Base-by-base conservation (phyloP, 163 green algal species). In the Scenedesmus sp. region DNA sequence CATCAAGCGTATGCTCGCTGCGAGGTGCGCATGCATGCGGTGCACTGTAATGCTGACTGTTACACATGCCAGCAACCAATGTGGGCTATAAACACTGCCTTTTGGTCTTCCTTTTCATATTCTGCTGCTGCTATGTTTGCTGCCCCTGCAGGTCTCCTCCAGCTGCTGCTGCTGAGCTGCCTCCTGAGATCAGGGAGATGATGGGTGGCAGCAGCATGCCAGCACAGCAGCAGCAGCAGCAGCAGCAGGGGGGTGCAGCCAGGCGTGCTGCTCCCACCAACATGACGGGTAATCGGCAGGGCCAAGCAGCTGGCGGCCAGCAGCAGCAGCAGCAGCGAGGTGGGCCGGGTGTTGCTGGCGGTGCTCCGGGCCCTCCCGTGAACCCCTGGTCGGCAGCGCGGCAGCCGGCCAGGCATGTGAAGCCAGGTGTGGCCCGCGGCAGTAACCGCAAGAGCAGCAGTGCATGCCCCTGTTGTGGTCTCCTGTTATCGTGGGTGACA, bases 241-340 rank as follows among this genome's bases (percentile, higher is more conserved):
- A 59, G 35, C 42, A n/a, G n/a, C n/a, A n/a, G n/a, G n/a, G n/a
- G n/a, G n/a, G 40, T 56, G 40, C 37, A 18, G 6, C 30, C 37
- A 83, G 73, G 9, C 18, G 37, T 70, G 56, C 56, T 33, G 56
- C 56, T 33, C 56, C 56, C 3, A 16, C 56, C 2, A 33, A 3
- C 2, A 33, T 22, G n/a, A 70, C 56, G n/a, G 56, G 56, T 0
- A 84, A 22, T 35, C 78, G 42, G 3, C 43, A 49, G 22, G 24
- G 22, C 42, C 78, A 84, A 84, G 83, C 33, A 81, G 83, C 56
- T 53, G 83, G 51, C 35, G 9, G 6, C 40, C 7, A 30, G 2
- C 44, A 87, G 81, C 44, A 70, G 81, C 81, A 26, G 81, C 44
- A 87, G 83, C n/a, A n/a, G n/a, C n/a, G n/a, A n/a, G n/a, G n/a